Evolutionary conservation across 176 grass and related monocot genomes (phyloP), one percentile per base, ranked within the genome.

Genomic region (Aechmea fasciata): DNA sequence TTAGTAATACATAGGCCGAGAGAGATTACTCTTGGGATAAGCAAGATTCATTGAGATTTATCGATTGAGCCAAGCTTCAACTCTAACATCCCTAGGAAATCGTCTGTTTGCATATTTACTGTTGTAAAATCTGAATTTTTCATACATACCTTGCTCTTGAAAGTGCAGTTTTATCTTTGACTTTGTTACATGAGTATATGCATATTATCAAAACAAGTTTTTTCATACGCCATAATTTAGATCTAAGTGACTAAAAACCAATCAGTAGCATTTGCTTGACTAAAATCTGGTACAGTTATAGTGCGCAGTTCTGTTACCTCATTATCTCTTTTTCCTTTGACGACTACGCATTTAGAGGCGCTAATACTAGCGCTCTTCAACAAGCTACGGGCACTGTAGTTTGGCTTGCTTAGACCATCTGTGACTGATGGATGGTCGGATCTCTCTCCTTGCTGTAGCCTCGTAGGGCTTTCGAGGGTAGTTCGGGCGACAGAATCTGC

Each of bases 351-450:
- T 76, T 85, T 81, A 50, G 92, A 96, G 66, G 88, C 92, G 14
- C 92, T 80, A 19, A 96, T 96, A 70, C 92, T 91, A 69, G 87
- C 88, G 3, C 92, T 96, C 81, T 96, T 96, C 83, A 96, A 71
- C 64, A 91, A 83, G 85, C 82, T 91, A 11, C 85, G 83, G 15
- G 76, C 52, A 68, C 65, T 84, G 41, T 77, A 71, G 41, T 79
- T 78, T n/a, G 92, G 64, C 52, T 83, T 86, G 80, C 57, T 88
- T 69, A 85, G 75, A 61, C 78, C 88, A 68, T 91, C 88, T 10
- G 75, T 77, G 13, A 87, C 87, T 2, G 89, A 94, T n/a, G 74
- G 26, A 26, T 82, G 78, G 59, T 68, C 85, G 12, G 74, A 52
- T 48, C 57, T 63, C 33, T 85, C 92, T 51, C 48, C 71, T 73